Evolutionary conservation across 345 rosid genomes (phyloP), one percentile per base, ranked within the genome.

Genomic region (Mallotus nudiflorus): DNA sequence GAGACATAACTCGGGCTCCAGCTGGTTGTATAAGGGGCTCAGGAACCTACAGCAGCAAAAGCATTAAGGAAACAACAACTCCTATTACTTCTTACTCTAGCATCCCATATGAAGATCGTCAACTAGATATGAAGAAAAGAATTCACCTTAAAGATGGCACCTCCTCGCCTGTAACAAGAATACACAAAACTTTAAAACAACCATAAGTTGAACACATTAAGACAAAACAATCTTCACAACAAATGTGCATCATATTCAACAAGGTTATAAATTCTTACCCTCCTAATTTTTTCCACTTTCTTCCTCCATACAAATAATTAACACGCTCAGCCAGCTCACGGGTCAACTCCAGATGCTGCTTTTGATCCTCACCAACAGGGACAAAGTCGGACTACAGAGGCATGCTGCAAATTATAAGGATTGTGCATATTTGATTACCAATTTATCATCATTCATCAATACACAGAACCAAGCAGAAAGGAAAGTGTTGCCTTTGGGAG

Each of bases 311-410:
- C 72, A 88, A 77, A 69, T 75, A 67, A 78, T 94, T 94, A 65
- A 91, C 77, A 60, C 97, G 89, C 69, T 87, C 93, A 40, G 97
- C 98, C 68, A 91, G 62, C 65, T 94, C 96, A 35, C 93, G 89
- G 14, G 96, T 86, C 85, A 94, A 85, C 84, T 91, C 97, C 57
- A 94, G 71, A 70, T 94, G 98, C 78, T 91, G 98, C 86, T 91
- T 94, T 86, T 94, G 98, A 69, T 89, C 97, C 82, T 91, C 97
- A 51, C 96, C 98, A 65, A 94, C 98, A 35, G 98, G 98, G 46
- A 91, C 97, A 73, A 87, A 86, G 73, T 94, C 98, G 22, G 98
- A 75, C 96, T 89, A 85, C 88, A 87, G 68, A 80, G 56, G 73
- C 78, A 85, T 62, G 83, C 80, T 79, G 78, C 81, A 77, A 64